These are phyloP conservation scores for Capsaspora owczarzaki DNA, from an alignment of 78 protist genomes.

Conservation along the genomic window DNA sequence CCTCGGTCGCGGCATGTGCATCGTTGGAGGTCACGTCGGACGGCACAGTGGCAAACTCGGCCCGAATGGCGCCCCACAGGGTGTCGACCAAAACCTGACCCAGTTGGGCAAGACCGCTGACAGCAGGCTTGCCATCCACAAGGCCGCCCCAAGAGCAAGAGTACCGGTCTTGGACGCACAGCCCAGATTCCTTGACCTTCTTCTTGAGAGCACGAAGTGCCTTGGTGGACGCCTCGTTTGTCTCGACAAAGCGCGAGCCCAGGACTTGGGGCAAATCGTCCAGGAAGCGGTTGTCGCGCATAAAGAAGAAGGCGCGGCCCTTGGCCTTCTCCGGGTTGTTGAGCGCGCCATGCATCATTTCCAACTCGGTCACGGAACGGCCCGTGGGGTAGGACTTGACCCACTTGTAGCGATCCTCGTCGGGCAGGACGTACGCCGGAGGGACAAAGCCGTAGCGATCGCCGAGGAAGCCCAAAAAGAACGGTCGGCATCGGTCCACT, in stretches of 20 bases:
- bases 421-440: constrained; percentile 8
- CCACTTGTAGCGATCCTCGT: constrained; percentile 40
- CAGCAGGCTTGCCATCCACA: constrained; percentile 16
- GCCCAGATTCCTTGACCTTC: background rate
- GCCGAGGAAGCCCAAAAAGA: constrained; percentile 66
- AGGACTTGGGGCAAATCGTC: constrained; percentile 30
- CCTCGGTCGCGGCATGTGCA: background rate
- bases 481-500: constrained; percentile 67
- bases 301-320: constrained; percentile 37
- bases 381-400: constrained; percentile 20
- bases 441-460: constrained; percentile 61
- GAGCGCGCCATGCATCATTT: constrained; percentile 42
- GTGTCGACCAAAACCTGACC: constrained; percentile 22
- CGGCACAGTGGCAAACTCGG: background rate
- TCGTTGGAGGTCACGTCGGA: background rate
- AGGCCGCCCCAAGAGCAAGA: constrained; percentile 29
- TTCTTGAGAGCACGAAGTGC: constrained; percentile 18
- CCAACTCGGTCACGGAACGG: constrained; percentile 67
- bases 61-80: constrained; percentile 34
- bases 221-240: background rate
- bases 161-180: constrained; percentile 6
- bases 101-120: constrained; percentile 27
- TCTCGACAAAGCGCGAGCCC: constrained; percentile 15
- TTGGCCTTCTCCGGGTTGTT: background rate
- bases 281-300: constrained; percentile 23